Percentiles rank a stretch among this genome's conserved stretches.
Evolutionary conservation across 352 stramenopile genomes (phyloP).

Genomic region (Globisporangium irregulare): DNA sequence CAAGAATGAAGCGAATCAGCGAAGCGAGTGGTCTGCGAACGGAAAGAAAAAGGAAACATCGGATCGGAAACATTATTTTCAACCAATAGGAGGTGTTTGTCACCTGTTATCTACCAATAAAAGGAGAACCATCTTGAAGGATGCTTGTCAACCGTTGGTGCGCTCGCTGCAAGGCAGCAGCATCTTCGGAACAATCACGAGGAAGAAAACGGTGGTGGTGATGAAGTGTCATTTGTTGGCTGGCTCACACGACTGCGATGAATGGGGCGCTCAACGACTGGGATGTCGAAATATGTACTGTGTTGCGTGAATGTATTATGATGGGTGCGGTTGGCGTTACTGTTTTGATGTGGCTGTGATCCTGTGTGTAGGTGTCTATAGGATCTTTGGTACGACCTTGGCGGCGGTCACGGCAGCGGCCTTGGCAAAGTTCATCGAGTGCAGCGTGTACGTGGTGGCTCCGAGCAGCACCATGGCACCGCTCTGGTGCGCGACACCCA

Average conservation of each 20-base stretch:
- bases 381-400: constrained; percentile 37
- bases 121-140: background rate
- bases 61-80: background rate
- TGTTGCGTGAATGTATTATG: background rate
- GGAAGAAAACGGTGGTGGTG: background rate
- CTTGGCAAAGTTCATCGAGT: constrained; percentile 88
- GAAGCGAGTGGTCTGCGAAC: background rate
- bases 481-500: constrained; percentile 96
- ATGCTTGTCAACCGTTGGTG: background rate
- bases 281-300: background rate
- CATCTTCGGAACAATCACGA: background rate
- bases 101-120: background rate
- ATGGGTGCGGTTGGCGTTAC: background rate
- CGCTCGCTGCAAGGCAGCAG: too few species aligned
- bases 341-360: background rate
- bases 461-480: constrained; percentile 95
- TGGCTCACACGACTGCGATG: background rate
- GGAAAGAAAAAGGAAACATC: background rate
- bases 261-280: background rate
- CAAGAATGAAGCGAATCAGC: background rate
- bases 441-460: constrained; percentile 89
- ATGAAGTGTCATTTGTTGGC: background rate
- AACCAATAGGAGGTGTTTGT: background rate
- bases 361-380: constrained; percentile 13
- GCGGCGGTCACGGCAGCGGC: constrained; percentile 24